Percentiles rank a stretch among this genome's conserved stretches.
These are phyloP conservation scores for Blastomyces emzantsi DNA, from an alignment of 2,329 filamentous ascomycete genomes.

Conservation along the genomic window DNA sequence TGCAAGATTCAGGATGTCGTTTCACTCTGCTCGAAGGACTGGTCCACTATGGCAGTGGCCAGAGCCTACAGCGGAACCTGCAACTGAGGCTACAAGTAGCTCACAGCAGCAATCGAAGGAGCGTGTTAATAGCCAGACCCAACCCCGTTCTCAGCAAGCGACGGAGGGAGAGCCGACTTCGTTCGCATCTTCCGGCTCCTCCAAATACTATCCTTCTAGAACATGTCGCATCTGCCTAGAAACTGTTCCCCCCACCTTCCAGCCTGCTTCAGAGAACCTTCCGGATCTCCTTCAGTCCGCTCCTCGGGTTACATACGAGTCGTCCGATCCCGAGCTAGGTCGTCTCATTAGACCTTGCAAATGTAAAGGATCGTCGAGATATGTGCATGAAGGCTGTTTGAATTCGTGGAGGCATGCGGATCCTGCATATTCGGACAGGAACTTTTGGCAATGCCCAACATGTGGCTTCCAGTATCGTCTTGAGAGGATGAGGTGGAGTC, in stretches of 20 bases:
- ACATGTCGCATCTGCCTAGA: constrained; percentile 90
- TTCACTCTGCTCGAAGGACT: background rate
- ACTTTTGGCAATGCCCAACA: constrained; percentile 81
- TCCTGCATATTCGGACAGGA: constrained; percentile 53
- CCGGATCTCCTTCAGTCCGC: constrained; percentile 49
- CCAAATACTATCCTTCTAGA: constrained; percentile 56
- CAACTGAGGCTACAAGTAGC: background rate
- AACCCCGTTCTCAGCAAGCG: background rate
- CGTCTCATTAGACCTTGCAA: constrained; percentile 81
- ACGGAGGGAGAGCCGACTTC: background rate
- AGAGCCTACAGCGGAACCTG: background rate
- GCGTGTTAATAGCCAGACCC: no score
- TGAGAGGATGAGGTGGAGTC: constrained; percentile 65
- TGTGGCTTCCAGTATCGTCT: constrained; percentile 78
- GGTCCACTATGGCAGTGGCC: constrained; percentile 7
- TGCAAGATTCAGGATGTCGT: background rate
- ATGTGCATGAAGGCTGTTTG: constrained; percentile 88
- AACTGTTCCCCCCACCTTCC: constrained; percentile 52
- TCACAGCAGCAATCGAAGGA: background rate
- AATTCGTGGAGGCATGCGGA: constrained; percentile 71
- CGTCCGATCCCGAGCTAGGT: constrained; percentile 62
- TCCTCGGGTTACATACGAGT: constrained; percentile 59
- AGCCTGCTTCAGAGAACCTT: constrained; percentile 45
- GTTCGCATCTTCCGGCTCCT: constrained; percentile 10
- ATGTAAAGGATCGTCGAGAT: constrained; percentile 88